Evolutionary conservation across 129 eudicot genomes (phyloP).

Genomic region (Glebionis coronaria): DNA sequence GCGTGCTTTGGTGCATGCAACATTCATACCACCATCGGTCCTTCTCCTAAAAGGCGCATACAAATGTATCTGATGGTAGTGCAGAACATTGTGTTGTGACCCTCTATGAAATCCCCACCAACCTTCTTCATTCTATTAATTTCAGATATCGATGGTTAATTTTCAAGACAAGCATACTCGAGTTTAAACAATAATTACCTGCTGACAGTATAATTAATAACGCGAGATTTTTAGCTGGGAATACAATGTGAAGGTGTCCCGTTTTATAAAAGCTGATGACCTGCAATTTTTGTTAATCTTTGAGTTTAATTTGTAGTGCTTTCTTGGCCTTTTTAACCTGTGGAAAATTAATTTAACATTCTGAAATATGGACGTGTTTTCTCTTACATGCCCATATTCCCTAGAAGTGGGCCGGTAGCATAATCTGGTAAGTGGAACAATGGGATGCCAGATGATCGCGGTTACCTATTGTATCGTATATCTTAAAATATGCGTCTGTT

Average conservation of each 20-base stretch:
- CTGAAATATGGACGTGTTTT: no score
- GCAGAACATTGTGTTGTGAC: constrained; percentile 42
- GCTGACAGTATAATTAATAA: constrained; percentile 55
- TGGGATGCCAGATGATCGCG: no score
- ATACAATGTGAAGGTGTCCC: constrained; percentile 50
- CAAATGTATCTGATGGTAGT: constrained; percentile 40
- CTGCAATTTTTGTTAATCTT: no score
- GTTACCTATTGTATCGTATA: no score
- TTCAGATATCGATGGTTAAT: not conserved
- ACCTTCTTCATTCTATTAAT: constrained; percentile 37
- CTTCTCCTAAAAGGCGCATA: constrained; percentile 44
- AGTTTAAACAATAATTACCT: constrained; percentile 35
- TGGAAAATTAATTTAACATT: no score
- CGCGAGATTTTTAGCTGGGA: constrained; percentile 50
- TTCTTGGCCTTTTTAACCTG: no score
- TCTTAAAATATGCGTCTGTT: no score
- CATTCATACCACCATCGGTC: constrained; percentile 38
- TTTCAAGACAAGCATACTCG: not conserved
- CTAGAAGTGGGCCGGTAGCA: no score
- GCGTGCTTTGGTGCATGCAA: constrained; percentile 40
- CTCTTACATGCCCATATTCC: no score
- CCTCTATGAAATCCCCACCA: constrained; percentile 42
- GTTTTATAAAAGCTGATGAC: constrained; percentile 66
- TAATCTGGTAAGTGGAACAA: no score
- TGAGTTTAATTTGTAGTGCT: no score